These are phyloP conservation scores for Pezicula radicicola DNA, from an alignment of 2,329 filamentous ascomycete genomes.

Conservation along the genomic window DNA sequence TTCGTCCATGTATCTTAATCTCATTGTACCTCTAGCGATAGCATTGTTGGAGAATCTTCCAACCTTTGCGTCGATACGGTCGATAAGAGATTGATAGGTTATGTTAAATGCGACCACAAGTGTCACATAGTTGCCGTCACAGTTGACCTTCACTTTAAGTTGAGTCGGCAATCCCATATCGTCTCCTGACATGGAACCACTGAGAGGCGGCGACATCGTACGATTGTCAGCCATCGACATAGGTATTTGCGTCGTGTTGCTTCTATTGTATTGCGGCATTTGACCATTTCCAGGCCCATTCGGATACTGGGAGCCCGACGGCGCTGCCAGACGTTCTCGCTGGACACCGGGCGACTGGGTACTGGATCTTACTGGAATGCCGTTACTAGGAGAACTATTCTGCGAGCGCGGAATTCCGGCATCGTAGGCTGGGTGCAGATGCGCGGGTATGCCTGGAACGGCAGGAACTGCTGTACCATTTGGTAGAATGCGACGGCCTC, in stretches of 20 bases:
- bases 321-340: slow-evolving; percentile 49
- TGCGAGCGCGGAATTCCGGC: slow-evolving; percentile 72
- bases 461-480: slow-evolving; percentile 61
- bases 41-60: slow-evolving; percentile 81
- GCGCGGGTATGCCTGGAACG: slow-evolving; percentile 73
- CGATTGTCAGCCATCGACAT: slow-evolving; percentile 28
- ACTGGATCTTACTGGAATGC: slow-evolving; percentile 63
- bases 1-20: slow-evolving; percentile 86
- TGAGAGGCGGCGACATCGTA: slow-evolving; percentile 44
- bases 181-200: slow-evolving; percentile 23
- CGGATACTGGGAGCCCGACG: slow-evolving; percentile 35
- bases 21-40: slow-evolving; percentile 77
- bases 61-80: slow-evolving; percentile 94
- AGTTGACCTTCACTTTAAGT: slow-evolving; percentile 93
- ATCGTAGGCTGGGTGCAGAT: slow-evolving; percentile 60
- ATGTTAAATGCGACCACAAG: slow-evolving; percentile 97
- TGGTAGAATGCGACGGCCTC: slow-evolving; percentile 48
- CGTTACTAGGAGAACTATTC: slow-evolving; percentile 70
- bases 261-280: slow-evolving; percentile 24
- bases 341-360: slow-evolving; percentile 70
- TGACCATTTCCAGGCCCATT: slow-evolving; percentile 19
- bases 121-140: slow-evolving; percentile 87
- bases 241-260: slow-evolving; percentile 21
- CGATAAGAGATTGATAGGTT: slow-evolving; percentile 86
- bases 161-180: slow-evolving; percentile 64